Evolutionary conservation across 176 grass and related monocot species (phyloP).

Genomic region (Cenchrus purpureus): DNA sequence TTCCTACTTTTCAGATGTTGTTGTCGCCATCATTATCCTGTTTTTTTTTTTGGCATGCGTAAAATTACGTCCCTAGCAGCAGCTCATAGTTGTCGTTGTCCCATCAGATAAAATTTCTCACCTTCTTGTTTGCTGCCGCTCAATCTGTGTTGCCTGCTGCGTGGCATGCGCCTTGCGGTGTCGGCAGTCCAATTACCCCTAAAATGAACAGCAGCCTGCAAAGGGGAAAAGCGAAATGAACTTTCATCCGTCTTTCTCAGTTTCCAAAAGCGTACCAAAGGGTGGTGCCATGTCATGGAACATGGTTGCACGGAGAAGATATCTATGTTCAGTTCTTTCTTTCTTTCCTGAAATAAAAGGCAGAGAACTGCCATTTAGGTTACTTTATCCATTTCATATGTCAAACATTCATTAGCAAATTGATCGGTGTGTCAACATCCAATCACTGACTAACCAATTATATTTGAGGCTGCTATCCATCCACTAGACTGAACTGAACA

Average conservation of each 20-base stretch:
- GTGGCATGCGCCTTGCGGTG: neutral
- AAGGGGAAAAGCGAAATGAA: slow-evolving; percentile 6
- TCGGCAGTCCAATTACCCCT: slow-evolving; percentile 14
- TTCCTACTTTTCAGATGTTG: neutral
- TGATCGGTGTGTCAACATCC: slow-evolving; percentile 20
- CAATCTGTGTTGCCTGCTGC: neutral
- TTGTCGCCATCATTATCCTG: slow-evolving; percentile 13
- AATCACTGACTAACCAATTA: neutral
- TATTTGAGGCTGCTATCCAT: slow-evolving; percentile 35
- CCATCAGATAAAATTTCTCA: slow-evolving; percentile 1
- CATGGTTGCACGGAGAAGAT: neutral
- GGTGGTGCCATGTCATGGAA: slow-evolving; percentile 11
- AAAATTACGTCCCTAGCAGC: slow-evolving; percentile 17
- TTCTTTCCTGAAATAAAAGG: neutral
- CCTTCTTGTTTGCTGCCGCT: neutral
- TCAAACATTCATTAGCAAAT: neutral
- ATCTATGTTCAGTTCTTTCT: neutral
- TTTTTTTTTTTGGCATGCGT: neutral
- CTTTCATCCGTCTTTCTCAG: slow-evolving; percentile 25
- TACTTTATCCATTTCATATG: slow-evolving; percentile 29
- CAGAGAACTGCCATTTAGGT: neutral
- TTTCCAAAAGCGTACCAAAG: neutral
- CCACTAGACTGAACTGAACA: neutral
- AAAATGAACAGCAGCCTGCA: neutral
- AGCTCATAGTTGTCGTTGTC: slow-evolving; percentile 4